These are phyloP conservation scores for Sporobolomyces phaffii DNA, from an alignment of 768 basidiomycete species.

Conservation along the genomic window DNA sequence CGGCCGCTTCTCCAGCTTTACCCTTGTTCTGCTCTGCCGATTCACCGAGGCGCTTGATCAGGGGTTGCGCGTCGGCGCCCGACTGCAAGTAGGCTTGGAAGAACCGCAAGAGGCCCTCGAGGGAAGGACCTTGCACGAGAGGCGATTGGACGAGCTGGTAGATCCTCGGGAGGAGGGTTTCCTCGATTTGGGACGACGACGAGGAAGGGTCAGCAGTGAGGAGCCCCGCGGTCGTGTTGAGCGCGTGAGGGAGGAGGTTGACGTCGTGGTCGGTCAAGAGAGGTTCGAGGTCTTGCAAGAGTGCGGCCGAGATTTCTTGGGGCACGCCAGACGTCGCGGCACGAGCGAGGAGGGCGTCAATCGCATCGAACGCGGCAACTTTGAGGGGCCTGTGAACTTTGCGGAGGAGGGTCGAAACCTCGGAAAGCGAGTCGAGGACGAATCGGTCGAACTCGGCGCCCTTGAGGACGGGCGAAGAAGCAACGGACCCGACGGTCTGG, in stretches of 20 bases:
- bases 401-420: constrained; percentile 66
- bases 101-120: constrained; percentile 77
- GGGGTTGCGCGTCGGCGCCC: constrained; percentile 54
- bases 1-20: constrained; percentile 21
- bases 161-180: constrained; percentile 44
- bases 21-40: constrained; percentile 10
- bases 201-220: constrained; percentile 43
- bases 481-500: constrained; percentile 66
- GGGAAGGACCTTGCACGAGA: constrained; percentile 64
- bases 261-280: constrained; percentile 59
- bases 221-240: constrained; percentile 54
- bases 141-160: constrained; percentile 65
- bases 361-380: constrained; percentile 36
- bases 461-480: constrained; percentile 22
- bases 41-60: constrained; percentile 19
- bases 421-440: constrained; percentile 73
- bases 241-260: constrained; percentile 52
- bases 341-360: constrained; percentile 30
- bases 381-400: constrained; percentile 75
- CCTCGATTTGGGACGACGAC: constrained; percentile 38
- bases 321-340: constrained; percentile 51
- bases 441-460: constrained; percentile 50
- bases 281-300: constrained; percentile 67
- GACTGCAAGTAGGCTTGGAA: constrained; percentile 74
- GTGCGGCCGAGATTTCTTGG: constrained; percentile 55